Evolutionary conservation across 1,284 basidiomycete species (phyloP).

Genomic region (Cryptococcus hybrid): DNA sequence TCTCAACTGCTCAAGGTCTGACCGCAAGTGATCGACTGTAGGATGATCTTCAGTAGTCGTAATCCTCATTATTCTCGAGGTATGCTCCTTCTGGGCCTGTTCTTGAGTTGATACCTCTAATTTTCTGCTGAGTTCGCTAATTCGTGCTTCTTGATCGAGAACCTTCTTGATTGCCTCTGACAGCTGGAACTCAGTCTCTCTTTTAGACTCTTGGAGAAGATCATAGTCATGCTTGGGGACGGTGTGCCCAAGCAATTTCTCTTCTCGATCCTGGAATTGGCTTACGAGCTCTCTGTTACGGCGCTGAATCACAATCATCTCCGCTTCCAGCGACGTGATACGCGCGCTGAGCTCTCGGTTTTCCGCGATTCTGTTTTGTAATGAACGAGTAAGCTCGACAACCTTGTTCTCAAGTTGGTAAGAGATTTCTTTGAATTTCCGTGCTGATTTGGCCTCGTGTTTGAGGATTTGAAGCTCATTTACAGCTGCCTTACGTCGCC

Average conservation of each 20-base stretch:
- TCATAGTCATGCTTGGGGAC: background rate
- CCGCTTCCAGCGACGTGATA: conserved; percentile 81
- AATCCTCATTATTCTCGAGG: background rate
- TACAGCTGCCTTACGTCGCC: conserved; percentile 83
- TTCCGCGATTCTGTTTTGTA: conserved; percentile 88
- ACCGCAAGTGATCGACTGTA: background rate
- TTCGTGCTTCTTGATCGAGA: conserved; percentile 74
- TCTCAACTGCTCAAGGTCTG: no score
- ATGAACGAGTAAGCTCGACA: conserved; percentile 94
- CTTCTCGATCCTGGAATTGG: background rate
- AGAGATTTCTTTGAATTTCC: conserved; percentile 99
- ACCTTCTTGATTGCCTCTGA: conserved; percentile 71
- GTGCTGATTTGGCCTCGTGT: conserved; percentile 91
- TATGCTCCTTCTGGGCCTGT: background rate
- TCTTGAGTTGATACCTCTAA: background rate
- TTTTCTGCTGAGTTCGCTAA: background rate
- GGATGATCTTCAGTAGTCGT: background rate
- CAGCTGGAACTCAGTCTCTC: conserved; percentile 73
- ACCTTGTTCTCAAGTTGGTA: conserved; percentile 99
- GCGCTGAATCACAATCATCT: conserved; percentile 59
- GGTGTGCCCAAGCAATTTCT: background rate
- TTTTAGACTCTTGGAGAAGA: conserved; percentile 49
- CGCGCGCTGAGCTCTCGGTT: conserved; percentile 81
- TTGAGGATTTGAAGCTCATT: conserved; percentile 79
- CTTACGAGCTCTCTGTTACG: background rate